These are phyloP conservation scores for Fusarium nisikadoi DNA, from an alignment of 2,329 filamentous ascomycete genomes.

Conservation along the genomic window DNA sequence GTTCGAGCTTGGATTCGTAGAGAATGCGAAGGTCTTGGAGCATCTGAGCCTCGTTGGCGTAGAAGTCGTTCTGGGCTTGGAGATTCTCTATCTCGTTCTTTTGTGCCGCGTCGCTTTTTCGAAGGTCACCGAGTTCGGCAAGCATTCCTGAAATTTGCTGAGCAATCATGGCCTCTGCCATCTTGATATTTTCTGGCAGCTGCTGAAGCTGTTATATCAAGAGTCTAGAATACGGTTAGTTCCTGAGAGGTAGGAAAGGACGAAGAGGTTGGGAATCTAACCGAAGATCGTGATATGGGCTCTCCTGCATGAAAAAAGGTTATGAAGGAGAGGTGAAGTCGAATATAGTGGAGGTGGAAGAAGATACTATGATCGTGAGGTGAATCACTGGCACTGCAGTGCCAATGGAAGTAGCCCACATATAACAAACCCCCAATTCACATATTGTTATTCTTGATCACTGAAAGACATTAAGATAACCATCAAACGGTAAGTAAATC, in stretches of 20 bases:
- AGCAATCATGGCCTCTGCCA: neutral
- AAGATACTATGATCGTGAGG: neutral
- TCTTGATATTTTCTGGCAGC: neutral
- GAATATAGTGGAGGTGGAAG: neutral
- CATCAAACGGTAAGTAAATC: neutral
- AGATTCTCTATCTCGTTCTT: slow-evolving; percentile 1
- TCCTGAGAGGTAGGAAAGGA: neutral
- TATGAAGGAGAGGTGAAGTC: neutral
- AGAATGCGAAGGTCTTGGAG: neutral
- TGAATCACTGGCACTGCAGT: slow-evolving; percentile 7
- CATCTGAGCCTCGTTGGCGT: neutral
- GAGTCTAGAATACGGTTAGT: neutral
- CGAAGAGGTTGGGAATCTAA: neutral
- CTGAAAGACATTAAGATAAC: neutral
- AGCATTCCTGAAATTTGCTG: neutral
- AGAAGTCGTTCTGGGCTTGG: neutral
- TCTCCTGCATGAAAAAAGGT: neutral
- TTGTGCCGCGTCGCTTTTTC: neutral
- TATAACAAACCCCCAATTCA: neutral
- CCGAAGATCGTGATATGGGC: neutral
- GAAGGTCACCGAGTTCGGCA: neutral
- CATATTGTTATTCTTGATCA: neutral
- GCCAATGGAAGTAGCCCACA: neutral
- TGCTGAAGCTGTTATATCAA: neutral
- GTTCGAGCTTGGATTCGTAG: neutral